Conservation (phyloP, 495 filamentous ascomycete species). For the Aspergillus leporis region DNA sequence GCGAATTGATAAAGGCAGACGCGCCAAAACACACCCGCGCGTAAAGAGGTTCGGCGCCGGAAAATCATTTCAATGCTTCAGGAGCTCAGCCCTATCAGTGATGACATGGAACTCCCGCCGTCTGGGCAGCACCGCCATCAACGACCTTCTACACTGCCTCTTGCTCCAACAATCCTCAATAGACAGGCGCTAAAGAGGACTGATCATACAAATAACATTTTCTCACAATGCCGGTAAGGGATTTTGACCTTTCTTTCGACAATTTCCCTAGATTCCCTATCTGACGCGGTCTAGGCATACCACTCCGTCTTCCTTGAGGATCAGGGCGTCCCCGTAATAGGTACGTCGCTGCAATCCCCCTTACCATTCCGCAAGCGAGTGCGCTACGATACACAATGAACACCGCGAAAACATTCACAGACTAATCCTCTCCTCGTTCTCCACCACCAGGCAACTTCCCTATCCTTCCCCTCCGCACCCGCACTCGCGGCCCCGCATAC, state of each 20-base stretch:
- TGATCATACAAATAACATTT: constrained; percentile 8
- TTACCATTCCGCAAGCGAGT: constrained; percentile 14
- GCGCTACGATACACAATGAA: constrained; percentile 7
- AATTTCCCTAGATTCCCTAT: background rate
- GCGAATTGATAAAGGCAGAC: constrained; percentile 25
- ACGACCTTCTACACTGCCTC: constrained; percentile 20
- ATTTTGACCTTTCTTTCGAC: background rate
- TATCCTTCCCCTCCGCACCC: constrained; percentile 88
- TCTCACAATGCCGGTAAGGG: constrained; percentile 53
- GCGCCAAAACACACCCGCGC: constrained; percentile 38
- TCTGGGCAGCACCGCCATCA: constrained; percentile 30
- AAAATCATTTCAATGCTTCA: constrained; percentile 33
- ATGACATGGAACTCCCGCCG: constrained; percentile 41
- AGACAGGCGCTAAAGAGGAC: constrained; percentile 24
- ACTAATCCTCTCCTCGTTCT: background rate
- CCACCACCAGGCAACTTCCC: constrained; percentile 78
- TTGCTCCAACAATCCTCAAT: constrained; percentile 17
- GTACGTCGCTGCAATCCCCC: constrained; percentile 38
- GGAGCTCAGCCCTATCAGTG: constrained; percentile 25
- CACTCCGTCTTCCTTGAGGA: constrained; percentile 91
- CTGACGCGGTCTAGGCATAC: constrained; percentile 65
- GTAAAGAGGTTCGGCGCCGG: constrained; percentile 49
- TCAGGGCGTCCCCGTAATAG: constrained; percentile 65
- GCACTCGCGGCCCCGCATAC: constrained; percentile 88
- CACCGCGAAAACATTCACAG: constrained; percentile 15